These are phyloP conservation scores for Dioscorea zingiberensis DNA, from an alignment of 106 monocot species.

Conservation along the genomic window DNA sequence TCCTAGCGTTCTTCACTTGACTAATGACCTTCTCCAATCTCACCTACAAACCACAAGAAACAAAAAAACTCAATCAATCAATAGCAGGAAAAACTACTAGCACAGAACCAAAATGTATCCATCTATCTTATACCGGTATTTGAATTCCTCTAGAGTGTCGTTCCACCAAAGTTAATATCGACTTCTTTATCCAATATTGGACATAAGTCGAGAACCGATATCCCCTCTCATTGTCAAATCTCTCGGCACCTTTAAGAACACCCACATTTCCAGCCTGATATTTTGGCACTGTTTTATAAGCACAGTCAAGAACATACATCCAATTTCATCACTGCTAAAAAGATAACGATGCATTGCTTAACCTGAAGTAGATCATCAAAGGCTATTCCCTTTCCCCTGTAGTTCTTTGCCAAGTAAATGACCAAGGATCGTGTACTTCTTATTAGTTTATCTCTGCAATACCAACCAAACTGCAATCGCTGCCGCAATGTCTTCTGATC, in stretches of 20 bases:
- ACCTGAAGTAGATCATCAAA: constrained; percentile 91
- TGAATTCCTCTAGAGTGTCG: constrained; percentile 48
- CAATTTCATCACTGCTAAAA: constrained; percentile 19
- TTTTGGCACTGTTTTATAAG: constrained; percentile 12
- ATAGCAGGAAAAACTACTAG: background rate
- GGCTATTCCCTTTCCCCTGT: constrained; percentile 62
- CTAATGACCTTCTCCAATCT: constrained; percentile 50
- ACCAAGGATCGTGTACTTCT: constrained; percentile 57
- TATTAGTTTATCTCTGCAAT: constrained; percentile 57
- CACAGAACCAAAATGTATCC: background rate
- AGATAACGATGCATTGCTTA: constrained; percentile 12
- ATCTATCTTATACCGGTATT: constrained; percentile 46
- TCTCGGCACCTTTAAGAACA: constrained; percentile 75
- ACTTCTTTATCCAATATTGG: constrained; percentile 72
- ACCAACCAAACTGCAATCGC: constrained; percentile 51
- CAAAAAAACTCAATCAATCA: background rate
- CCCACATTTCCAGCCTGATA: constrained; percentile 69
- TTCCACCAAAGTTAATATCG: constrained; percentile 47
- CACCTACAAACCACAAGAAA: constrained; percentile 29
- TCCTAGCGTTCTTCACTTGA: constrained; percentile 36
- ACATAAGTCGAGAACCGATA: constrained; percentile 71
- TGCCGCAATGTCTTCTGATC: constrained; percentile 41
- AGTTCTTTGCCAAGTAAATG: constrained; percentile 50
- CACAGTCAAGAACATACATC: constrained; percentile 10
- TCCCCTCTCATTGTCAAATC: constrained; percentile 62